A percentile compares a stretch with the other conserved stretches of the same genome.
Conservation (phyloP, 1,284 basidiomycete species). For the Microbotryum saponariae region DNA sequence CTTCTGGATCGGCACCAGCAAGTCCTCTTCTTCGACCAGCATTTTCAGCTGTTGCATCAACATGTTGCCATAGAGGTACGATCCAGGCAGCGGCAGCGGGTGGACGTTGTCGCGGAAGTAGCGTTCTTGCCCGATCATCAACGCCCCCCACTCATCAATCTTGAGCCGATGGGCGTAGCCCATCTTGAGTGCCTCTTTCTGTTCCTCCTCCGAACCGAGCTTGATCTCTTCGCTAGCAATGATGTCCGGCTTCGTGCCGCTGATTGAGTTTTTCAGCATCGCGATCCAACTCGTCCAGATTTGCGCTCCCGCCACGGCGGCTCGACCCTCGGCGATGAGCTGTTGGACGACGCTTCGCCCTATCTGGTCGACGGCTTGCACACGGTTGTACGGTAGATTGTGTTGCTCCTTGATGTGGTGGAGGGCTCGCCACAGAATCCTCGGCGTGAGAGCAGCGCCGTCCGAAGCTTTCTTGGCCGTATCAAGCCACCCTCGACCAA, state of each 20-base stretch:
- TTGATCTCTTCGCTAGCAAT: background rate
- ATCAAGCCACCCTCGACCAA: constrained; percentile 13
- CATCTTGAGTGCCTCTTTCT: constrained; percentile 1
- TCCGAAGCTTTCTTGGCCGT: background rate
- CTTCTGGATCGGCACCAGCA: too few relatives aligned
- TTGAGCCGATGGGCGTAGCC: constrained; percentile 7
- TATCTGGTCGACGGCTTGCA: constrained; percentile 22
- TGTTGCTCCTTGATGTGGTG: constrained; percentile 20
- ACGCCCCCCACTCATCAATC: constrained; percentile 19
- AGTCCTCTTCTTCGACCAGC: too few relatives aligned
- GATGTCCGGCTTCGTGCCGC: background rate
- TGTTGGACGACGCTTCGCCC: constrained; percentile 18
- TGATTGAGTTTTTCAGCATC: background rate
- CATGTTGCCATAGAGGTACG: constrained; percentile 29
- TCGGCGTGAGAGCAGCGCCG: constrained; percentile 1
- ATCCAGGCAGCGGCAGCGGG: constrained; percentile 17
- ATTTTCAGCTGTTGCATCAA: constrained; percentile 10
- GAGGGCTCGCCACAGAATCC: constrained; percentile 22
- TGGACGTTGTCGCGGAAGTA: constrained; percentile 25
- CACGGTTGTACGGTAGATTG: constrained; percentile 8
- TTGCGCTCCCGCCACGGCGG: background rate
- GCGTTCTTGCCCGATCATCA: constrained; percentile 21
- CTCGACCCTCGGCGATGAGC: constrained; percentile 9
- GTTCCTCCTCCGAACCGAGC: background rate
- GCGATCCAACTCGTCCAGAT: constrained; percentile 9